Evolutionary conservation across 2,329 filamentous ascomycete species (phyloP).

Genomic region (Ceratocystis lukuohia): DNA sequence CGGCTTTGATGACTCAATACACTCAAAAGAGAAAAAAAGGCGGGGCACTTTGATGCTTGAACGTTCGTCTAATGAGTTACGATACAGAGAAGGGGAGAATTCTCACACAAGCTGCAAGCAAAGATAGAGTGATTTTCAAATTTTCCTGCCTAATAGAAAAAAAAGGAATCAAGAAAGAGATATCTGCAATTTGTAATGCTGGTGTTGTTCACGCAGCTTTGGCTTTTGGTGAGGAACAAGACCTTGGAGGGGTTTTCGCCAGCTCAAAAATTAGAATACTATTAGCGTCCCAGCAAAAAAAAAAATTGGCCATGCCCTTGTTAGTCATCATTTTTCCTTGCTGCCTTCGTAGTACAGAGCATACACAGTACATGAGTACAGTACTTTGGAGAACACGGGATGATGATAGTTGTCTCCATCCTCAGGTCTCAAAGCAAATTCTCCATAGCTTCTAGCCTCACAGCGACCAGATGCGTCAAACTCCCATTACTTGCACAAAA

Average conservation of each 20-base stretch:
- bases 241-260: slow-evolving; percentile 17
- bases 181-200: background rate
- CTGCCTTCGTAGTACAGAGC: background rate
- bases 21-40: slow-evolving; percentile 12
- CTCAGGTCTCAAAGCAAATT: no score
- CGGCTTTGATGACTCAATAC: slow-evolving; percentile 16
- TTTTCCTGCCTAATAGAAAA: background rate
- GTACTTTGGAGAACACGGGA: no score
- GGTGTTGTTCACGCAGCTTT: background rate
- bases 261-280: slow-evolving; percentile 18
- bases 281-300: slow-evolving; percentile 17
- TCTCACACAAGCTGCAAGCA: background rate
- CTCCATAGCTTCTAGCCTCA: no score
- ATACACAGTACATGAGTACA: background rate
- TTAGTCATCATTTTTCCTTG: slow-evolving; percentile 16
- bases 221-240: background rate
- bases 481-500: no score
- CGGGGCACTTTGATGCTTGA: slow-evolving; percentile 10
- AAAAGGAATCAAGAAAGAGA: background rate
- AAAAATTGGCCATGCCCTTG: slow-evolving; percentile 8
- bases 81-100: background rate
- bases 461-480: no score
- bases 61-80: background rate
- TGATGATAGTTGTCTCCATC: no score
- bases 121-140: background rate